These are phyloP conservation scores for Ceratocystiopsis sp. DNA, from an alignment of 2,329 filamentous ascomycete genomes.

Conservation along the genomic window DNA sequence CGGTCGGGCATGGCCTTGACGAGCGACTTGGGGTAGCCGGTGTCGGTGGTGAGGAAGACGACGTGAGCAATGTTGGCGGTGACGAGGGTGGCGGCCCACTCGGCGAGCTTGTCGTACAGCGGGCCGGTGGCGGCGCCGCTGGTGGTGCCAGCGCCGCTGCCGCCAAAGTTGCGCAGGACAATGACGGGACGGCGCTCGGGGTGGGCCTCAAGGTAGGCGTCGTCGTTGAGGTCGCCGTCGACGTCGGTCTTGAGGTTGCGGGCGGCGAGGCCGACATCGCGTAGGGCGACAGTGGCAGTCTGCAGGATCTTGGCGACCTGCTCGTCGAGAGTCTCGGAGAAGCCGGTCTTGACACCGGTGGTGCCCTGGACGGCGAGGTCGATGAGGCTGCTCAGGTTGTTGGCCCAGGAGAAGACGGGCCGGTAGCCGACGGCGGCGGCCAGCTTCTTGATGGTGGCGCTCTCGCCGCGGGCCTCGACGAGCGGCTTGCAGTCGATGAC, in stretches of 20 bases:
- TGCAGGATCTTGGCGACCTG: constrained; percentile 82
- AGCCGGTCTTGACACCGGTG: constrained; percentile 84
- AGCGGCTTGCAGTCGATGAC: constrained; percentile 88
- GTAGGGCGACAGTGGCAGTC: constrained; percentile 64
- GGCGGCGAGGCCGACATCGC: constrained; percentile 53
- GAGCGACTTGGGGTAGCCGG: constrained; percentile 74
- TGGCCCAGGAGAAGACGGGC: constrained; percentile 92
- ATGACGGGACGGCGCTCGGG: constrained; percentile 70
- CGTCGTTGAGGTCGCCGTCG: constrained; percentile 46
- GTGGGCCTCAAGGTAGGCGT: constrained; percentile 80
- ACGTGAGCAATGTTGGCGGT: constrained; percentile 85
- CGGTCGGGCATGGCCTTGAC: constrained; percentile 79
- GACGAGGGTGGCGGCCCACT: constrained; percentile 78
- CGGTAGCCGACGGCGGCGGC: constrained; percentile 76
- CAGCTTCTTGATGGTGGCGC: constrained; percentile 64
- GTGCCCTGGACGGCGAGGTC: constrained; percentile 88
- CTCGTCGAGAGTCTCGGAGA: constrained; percentile 80
- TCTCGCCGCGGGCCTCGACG: constrained; percentile 77
- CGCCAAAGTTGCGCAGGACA: constrained; percentile 80
- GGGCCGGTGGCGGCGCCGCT: constrained; percentile 40
- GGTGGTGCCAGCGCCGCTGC: constrained; percentile 52
- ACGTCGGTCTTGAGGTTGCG: constrained; percentile 42
- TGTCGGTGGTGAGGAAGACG: constrained; percentile 81
- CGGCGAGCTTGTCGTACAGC: constrained; percentile 66
- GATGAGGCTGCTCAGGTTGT: constrained; percentile 80